Conservation (phyloP, 352 stramenopile species). For the Blastocystis sp. region DNA sequence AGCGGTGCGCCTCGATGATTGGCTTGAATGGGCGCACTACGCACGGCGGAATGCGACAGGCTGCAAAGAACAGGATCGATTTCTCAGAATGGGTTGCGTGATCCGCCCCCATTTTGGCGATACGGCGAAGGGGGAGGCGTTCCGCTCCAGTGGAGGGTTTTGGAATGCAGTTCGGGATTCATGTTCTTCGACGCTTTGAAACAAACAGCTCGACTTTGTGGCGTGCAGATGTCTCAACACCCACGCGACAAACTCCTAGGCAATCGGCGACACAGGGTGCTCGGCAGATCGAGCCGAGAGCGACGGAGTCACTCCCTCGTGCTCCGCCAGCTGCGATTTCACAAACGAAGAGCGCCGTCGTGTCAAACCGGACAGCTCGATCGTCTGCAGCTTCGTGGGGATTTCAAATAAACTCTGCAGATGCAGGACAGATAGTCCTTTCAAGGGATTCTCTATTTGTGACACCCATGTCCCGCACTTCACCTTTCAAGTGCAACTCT, state of each 20-base stretch:
- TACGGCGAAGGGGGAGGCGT: no score
- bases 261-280: background rate
- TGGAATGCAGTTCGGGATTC: no score
- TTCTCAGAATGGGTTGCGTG: no score
- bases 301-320: background rate
- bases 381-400: background rate
- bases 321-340: background rate
- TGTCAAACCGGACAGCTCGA: background rate
- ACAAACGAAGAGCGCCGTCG: background rate
- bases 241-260: no score
- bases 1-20: background rate
- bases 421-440: background rate
- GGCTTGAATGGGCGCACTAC: background rate
- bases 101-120: no score
- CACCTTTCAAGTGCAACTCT: background rate
- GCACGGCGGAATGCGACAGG: background rate
- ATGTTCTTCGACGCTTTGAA: no score
- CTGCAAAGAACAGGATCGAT: background rate
- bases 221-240: no score
- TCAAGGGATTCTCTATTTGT: background rate
- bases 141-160: no score
- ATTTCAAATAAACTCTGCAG: background rate
- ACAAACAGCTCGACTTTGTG: no score
- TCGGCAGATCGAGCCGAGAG: no score
- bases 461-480: background rate